Evolutionary conservation across 2,329 filamentous ascomycete species (phyloP).

Genomic region (Cladosporium sp.): DNA sequence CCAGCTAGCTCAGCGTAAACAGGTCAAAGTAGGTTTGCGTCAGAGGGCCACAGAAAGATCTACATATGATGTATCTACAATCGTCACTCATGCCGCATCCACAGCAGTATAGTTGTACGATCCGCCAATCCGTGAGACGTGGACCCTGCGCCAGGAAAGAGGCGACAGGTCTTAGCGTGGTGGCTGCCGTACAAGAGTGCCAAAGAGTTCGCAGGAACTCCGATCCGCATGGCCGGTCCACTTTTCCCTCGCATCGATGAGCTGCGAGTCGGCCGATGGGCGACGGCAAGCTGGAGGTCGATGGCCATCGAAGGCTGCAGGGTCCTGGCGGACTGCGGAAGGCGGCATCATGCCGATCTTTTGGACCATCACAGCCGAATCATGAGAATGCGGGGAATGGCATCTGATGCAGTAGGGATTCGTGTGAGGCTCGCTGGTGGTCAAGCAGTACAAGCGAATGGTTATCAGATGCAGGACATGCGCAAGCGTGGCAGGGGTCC

Average conservation of each 20-base stretch:
- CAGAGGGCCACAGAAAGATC: conserved; percentile 9
- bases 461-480: not conserved
- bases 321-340: conserved; percentile 2
- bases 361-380: not conserved
- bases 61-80: conserved; percentile 2
- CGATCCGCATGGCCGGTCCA: not conserved
- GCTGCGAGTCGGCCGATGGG: not conserved
- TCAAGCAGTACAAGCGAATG: not conserved
- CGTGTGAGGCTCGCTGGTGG: not conserved
- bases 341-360: conserved; percentile 6
- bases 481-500: not conserved
- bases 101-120: not conserved
- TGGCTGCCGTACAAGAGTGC: not conserved
- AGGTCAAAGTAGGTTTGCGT: conserved; percentile 1
- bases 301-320: conserved; percentile 4
- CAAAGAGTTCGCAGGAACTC: not conserved
- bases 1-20: not conserved
- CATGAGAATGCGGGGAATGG: not conserved
- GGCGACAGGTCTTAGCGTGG: not conserved
- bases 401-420: not conserved
- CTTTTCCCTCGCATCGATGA: conserved; percentile 3
- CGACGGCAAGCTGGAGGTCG: not conserved
- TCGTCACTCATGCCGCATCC: conserved; percentile 8
- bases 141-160: not conserved
- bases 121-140: not conserved